phyloP scores from a whole-genome alignment of 225 moss, liverwort and hornwort species.

The Takakia lepidozioides region DNA sequence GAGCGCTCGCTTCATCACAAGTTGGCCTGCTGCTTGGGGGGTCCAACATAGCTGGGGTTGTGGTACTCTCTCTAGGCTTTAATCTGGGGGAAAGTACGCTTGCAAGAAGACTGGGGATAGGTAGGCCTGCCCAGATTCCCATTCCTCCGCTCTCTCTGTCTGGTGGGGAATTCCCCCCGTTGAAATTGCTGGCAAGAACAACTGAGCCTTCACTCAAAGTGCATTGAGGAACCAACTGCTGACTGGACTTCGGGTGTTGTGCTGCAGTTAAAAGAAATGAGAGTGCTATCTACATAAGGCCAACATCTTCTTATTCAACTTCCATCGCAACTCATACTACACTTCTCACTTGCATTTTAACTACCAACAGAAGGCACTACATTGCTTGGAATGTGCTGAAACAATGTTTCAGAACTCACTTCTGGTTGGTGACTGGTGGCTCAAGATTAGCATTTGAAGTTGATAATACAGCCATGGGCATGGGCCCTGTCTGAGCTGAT shows the following conservation, averaged over 20 bases:
- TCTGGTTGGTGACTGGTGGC: no score
- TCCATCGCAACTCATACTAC: no score
- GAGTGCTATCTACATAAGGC: no score
- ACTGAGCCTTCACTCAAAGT: conserved; percentile 36
- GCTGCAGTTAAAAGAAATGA: no score
- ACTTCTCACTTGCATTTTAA: no score
- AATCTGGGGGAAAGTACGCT: conserved; percentile 72
- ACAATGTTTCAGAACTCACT: no score
- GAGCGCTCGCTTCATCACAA: conserved; percentile 19
- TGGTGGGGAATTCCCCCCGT: conserved; percentile 15
- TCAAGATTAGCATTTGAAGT: no score
- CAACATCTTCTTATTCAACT: no score
- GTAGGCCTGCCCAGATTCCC: conserved; percentile 54
- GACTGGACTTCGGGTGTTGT: conserved; percentile 32
- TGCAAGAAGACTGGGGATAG: conserved; percentile 66
- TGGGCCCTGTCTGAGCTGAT: no score
- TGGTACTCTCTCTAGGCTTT: conserved; percentile 28
- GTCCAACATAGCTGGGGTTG: conserved; percentile 7
- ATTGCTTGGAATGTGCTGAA: no score
- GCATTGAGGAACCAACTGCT: conserved; percentile 24
- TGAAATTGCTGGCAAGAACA: conserved; percentile 18
- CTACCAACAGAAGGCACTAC: no score
- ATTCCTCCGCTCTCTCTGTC: conserved; percentile 27
- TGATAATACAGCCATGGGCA: no score
- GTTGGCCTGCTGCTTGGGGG: conserved; percentile 5